Conservation (phyloP, 352 stramenopile species). For the Phytophthora hibernalis region DNA sequence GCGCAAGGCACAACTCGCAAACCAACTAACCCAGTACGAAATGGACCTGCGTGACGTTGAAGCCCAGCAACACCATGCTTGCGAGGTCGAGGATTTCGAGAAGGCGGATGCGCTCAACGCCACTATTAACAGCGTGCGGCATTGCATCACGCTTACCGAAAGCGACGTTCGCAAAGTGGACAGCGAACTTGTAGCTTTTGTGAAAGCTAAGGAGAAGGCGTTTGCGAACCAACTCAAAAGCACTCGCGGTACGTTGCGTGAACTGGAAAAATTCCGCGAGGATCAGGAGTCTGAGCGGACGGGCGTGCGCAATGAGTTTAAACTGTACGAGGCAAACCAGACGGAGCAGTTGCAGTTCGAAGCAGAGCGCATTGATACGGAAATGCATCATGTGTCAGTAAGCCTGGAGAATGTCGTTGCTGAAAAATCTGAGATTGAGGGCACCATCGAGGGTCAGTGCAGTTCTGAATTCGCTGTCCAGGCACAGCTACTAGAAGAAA, state of each 20-base stretch:
- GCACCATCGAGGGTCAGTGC: slow-evolving; percentile 81
- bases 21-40: slow-evolving; percentile 82
- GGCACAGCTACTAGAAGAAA: slow-evolving; percentile 62
- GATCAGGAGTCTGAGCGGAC: slow-evolving; percentile 68
- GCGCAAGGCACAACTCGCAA: slow-evolving; percentile 65
- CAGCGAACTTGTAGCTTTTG: slow-evolving; percentile 68
- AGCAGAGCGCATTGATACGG: slow-evolving; percentile 71
- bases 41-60: slow-evolving; percentile 84
- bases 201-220: slow-evolving; percentile 81
- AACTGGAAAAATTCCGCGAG: slow-evolving; percentile 80
- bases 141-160: slow-evolving; percentile 82
- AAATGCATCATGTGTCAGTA: slow-evolving; percentile 80
- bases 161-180: slow-evolving; percentile 84
- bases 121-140: slow-evolving; percentile 82
- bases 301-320: slow-evolving; percentile 58
- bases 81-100: slow-evolving; percentile 87
- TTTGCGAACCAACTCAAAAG: slow-evolving; percentile 82
- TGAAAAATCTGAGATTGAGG: slow-evolving; percentile 82
- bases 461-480: slow-evolving; percentile 65
- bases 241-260: slow-evolving; percentile 71
- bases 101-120: slow-evolving; percentile 82
- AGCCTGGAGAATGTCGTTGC: slow-evolving; percentile 72
- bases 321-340: slow-evolving; percentile 70
- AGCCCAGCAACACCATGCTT: slow-evolving; percentile 80
- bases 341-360: slow-evolving; percentile 85